Evolutionary conservation across 331 rosid genomes (phyloP), one percentile per base, ranked within the genome.

Genomic region (Pyrus hybrid): DNA sequence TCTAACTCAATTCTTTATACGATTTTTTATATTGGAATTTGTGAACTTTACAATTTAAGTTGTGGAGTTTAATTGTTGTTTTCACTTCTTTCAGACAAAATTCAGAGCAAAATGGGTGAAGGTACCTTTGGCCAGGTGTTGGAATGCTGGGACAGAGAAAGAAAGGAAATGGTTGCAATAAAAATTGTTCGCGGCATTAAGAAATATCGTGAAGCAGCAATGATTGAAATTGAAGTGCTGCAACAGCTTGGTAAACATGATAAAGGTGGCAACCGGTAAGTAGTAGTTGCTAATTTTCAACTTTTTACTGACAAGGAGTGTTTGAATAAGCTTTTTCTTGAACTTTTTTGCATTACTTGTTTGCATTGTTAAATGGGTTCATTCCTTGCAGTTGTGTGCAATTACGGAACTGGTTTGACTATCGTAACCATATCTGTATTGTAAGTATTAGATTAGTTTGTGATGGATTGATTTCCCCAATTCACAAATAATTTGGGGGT

Each of bases 191-290:
- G 98, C 17, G 96, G 97, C 49, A 80, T 93, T 33, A 93, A 84
- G 41, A 93, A 93, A 73, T 93, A 93, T 65, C 88, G 95, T 1
- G 98, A 93, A 63, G 96, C 98, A 25, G 97, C 98, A 20, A 91
- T 93, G 98, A 91, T 91, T 28, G 98, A 93, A 82, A 86, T 91
- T 82, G 98, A 90, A 75, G 87, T 93, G 85, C 79, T 93, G 78
- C 95, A 91, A 70, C 95, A 88, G 79, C 95, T 93, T 81, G 96
- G 89, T 17, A 90, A 90, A 83, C 87, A 88, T 81, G 98, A 93
- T 79, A 90, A 76, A 84, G 96, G 89, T 21, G 98, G 98, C 77
- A 91, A 70, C 70, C 97, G 92, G 97, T 91, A 12, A 43, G 49
- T 43, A 12, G 49, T 43, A 1, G 49, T 43, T 43, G 5, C 49